These are phyloP conservation scores for Monilinia laxa DNA, from an alignment of 2,329 filamentous ascomycete genomes.

Conservation along the genomic window DNA sequence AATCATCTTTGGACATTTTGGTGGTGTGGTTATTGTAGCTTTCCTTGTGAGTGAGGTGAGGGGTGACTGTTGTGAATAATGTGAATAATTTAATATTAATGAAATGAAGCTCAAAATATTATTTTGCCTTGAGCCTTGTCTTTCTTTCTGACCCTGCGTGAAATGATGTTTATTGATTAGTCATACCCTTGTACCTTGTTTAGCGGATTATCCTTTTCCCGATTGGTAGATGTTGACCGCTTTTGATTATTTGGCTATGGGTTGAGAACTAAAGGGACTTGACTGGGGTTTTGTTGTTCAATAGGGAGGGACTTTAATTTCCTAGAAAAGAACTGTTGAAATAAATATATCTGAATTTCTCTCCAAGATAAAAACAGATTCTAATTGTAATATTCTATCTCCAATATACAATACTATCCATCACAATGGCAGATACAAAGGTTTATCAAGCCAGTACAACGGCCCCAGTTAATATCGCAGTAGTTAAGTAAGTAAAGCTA, in stretches of 20 bases:
- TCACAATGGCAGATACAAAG: slow-evolving; percentile 39
- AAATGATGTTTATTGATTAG: slow-evolving; percentile 2
- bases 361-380: not conserved
- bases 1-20: slow-evolving; percentile 37
- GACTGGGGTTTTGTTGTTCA: slow-evolving; percentile 12
- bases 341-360: not conserved
- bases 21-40: not conserved
- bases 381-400: not conserved
- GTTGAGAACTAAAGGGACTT: too few relatives aligned
- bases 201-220: slow-evolving; percentile 3
- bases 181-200: not conserved
- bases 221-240: slow-evolving; percentile 8
- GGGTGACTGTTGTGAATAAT: not conserved
- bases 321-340: not conserved
- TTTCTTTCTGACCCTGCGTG: not conserved
- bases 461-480: slow-evolving; percentile 88
- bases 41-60: not conserved
- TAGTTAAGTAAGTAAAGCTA: not conserved
- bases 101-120: slow-evolving; percentile 12
- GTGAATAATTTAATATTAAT: not conserved
- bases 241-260: not conserved
- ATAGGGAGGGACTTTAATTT: not conserved
- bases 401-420: not conserved
- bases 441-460: slow-evolving; percentile 94
- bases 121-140: slow-evolving; percentile 6